Base-by-base conservation (phyloP, 257 asterid genomes). In the Fraxinus anomala region DNA sequence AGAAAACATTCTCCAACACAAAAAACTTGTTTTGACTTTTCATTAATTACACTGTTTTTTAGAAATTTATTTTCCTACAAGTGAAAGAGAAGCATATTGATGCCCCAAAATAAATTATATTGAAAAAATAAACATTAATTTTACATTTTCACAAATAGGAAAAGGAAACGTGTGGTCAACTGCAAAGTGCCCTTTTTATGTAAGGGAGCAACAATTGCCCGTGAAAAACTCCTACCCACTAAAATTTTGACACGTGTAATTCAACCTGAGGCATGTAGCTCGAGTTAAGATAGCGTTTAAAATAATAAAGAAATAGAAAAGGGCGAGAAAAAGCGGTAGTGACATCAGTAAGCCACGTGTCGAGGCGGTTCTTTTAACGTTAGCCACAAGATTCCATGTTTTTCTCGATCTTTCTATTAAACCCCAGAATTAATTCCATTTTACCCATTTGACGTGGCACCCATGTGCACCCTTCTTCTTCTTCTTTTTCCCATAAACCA, bases 301-400 rank as follows among this genome's bases (percentile, higher is more conserved):
- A 81, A 82, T 12, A 66, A 2, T 0, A 21, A 21, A 40, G 36
- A 68, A 61, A 68, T 10, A 40, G 47, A 9, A 40, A 40, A 40
- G 47, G 47, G 47, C 47, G 3, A 40, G 68, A 81, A 76, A 83
- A 81, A 82, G 24, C 28, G 72, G 47, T 76, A 84, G 84, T 81
- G 88, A 82, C 87, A 61, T 76, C 37, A 67, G 87, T 77, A 11
- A 36, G 85, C 94, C 97, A 91, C 94, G 90, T 90, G 94, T 88
- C 80, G 47, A 40, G 47, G 47, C n/a, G 37, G 81, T 73, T 82
- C 90, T 73, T 90, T 89, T 40, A 89, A 80, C 87, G 72, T 76
- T 70, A 87, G 89, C 97, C 97, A 93, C 98, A 89, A 81, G 87
- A 86, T 74, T 79, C 87, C 87, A 82, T 59, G 74, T 82, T 85